Evolutionary conservation across 2,329 filamentous ascomycete species (phyloP).

Genomic region (Microdochium paspali): DNA sequence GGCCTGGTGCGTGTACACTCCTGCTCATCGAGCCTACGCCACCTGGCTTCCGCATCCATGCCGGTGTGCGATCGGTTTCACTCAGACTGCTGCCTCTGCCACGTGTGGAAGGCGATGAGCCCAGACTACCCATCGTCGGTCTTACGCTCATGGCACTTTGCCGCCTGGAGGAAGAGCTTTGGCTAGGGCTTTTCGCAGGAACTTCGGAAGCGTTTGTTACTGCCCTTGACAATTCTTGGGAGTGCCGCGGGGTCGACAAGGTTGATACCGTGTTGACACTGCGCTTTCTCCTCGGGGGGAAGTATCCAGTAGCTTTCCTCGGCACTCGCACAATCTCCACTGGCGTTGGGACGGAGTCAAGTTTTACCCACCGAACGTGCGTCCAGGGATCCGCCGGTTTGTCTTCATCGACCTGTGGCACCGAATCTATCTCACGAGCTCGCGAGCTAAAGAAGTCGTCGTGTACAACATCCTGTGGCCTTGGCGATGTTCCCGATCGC

Average conservation of each 20-base stretch:
- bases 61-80: constrained; percentile 24
- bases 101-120: constrained; percentile 16
- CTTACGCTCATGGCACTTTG: constrained; percentile 29
- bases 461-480: constrained; percentile 16
- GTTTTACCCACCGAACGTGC: constrained; percentile 80
- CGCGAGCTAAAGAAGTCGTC: constrained; percentile 32
- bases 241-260: constrained; percentile 57
- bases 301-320: constrained; percentile 75
- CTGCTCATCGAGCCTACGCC: constrained; percentile 76
- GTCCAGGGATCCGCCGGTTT: constrained; percentile 48
- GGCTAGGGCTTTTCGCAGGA: constrained; percentile 21
- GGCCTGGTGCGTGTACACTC: constrained; percentile 65
- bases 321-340: constrained; percentile 82
- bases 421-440: constrained; percentile 20
- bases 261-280: constrained; percentile 58
- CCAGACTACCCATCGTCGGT: constrained; percentile 16
- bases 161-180: constrained; percentile 27
- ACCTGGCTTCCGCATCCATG: constrained; percentile 72
- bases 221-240: constrained; percentile 46
- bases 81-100: constrained; percentile 19
- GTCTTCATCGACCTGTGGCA: constrained; percentile 40
- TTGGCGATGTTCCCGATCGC: constrained; percentile 14
- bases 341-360: constrained; percentile 59
- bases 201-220: constrained; percentile 15
- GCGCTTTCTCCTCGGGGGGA: constrained; percentile 85